Conservation (phyloP, 1,139 yeast genomes). For the Saccharomyces hybrid region DNA sequence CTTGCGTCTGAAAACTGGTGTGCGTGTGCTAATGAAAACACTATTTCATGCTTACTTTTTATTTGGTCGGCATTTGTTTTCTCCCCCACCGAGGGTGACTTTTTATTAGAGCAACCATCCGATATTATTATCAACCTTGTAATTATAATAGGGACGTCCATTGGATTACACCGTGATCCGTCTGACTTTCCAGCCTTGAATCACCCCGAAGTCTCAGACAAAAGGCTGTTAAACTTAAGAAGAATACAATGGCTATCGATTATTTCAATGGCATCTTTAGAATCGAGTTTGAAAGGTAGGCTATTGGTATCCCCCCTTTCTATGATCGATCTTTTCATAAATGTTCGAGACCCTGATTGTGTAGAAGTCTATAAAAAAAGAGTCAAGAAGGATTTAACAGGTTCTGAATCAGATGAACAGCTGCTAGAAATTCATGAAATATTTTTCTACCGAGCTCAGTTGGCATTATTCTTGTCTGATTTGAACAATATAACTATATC, state of each 20-base stretch:
- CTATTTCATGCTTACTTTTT: constrained; percentile 23
- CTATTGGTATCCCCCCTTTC: constrained; percentile 14
- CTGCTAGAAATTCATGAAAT: constrained; percentile 16
- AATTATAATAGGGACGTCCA: constrained; percentile 24
- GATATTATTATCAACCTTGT: constrained; percentile 24
- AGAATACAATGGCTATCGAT: constrained; percentile 26
- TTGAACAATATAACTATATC: constrained; percentile 20
- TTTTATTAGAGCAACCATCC: constrained; percentile 29
- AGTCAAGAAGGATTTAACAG: constrained; percentile 17
- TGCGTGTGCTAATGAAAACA: constrained; percentile 26
- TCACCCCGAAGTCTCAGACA: constrained; percentile 14
- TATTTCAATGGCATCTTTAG: constrained; percentile 20
- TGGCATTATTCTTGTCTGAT: constrained; percentile 21
- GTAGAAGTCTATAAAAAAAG: constrained; percentile 17
- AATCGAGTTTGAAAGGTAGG: constrained; percentile 25
- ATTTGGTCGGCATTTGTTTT: constrained; percentile 29
- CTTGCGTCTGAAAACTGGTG: constrained; percentile 11
- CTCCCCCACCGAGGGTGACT: constrained; percentile 31
- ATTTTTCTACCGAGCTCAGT: constrained; percentile 19
- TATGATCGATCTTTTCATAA: constrained; percentile 17
- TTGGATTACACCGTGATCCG: constrained; percentile 32
- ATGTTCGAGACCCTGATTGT: constrained; percentile 15
- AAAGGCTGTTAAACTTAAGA: constrained; percentile 23
- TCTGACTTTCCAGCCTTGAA: constrained; percentile 20
- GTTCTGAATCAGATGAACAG: constrained; percentile 8